These are phyloP conservation scores for Stipa capillata DNA, from an alignment of 176 grass and related monocot species.

Conservation along the genomic window DNA sequence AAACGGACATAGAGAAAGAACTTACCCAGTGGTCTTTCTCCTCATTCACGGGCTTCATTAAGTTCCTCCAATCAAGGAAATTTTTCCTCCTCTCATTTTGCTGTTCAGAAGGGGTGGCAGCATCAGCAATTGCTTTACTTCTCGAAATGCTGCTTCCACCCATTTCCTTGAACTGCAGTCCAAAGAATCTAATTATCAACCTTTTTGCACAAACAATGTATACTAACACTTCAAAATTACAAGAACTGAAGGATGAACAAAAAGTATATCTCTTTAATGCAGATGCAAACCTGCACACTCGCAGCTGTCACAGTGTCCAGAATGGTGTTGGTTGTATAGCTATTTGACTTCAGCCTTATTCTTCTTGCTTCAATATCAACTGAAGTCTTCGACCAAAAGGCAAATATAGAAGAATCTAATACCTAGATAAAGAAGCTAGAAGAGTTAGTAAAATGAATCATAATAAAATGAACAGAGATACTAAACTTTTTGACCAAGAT, in stretches of 20 bases:
- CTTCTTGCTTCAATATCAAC: constrained; percentile 85
- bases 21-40: constrained; percentile 99
- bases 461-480: neutral
- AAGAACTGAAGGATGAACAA: neutral
- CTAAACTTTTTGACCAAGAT: neutral
- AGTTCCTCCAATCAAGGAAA: constrained; percentile 81
- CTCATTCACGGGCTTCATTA: constrained; percentile 82
- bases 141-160: constrained; percentile 55
- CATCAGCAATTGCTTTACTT: constrained; percentile 52
- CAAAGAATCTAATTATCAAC: neutral
- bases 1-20: neutral
- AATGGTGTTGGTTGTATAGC: constrained; percentile 88
- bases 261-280: neutral
- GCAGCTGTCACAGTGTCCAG: constrained; percentile 94
- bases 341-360: constrained; percentile 94
- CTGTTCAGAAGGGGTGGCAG: constrained; percentile 55
- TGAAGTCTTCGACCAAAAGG: constrained; percentile 96
- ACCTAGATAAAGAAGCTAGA: constrained; percentile 44
- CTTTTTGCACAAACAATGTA: neutral
- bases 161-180: constrained; percentile 86
- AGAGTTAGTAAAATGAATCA: constrained; percentile 5
- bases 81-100: constrained; percentile 71
- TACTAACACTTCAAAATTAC: constrained; percentile 7
- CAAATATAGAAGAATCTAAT: constrained; percentile 83
- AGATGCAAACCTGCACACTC: constrained; percentile 66